Evolutionary conservation across 108 stramenopile genomes (phyloP).

Genomic region (Halocafeteria seosinensis): DNA sequence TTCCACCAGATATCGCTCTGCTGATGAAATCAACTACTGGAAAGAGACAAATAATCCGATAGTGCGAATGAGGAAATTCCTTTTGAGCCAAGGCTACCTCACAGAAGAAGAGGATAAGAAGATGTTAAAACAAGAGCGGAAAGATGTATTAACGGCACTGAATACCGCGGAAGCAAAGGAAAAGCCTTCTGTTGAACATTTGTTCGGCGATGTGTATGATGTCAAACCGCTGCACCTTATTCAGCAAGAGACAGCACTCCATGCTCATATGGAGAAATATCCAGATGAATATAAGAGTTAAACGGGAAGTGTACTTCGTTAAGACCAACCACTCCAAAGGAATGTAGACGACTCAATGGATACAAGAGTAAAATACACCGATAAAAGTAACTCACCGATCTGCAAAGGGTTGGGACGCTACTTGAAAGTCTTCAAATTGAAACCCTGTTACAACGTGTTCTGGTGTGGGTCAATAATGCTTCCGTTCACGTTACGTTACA

Average conservation of each 20-base stretch:
- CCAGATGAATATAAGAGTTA: constrained; percentile 34
- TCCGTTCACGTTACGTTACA: no score
- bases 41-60: constrained; percentile 51
- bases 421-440: no score
- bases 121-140: constrained; percentile 52
- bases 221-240: constrained; percentile 62
- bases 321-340: no score
- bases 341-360: no score
- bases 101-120: constrained; percentile 33
- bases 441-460: no score
- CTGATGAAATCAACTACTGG: constrained; percentile 55
- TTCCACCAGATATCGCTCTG: constrained; percentile 59
- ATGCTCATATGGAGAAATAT: constrained; percentile 49
- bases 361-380: no score
- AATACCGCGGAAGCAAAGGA: constrained; percentile 60
- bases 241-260: constrained; percentile 52
- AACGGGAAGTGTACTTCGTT: no score
- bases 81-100: constrained; percentile 51
- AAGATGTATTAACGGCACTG: constrained; percentile 60
- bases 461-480: no score
- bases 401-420: no score
- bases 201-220: constrained; percentile 84
- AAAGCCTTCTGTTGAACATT: constrained; percentile 43
- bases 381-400: no score
- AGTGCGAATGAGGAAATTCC: constrained; percentile 47